These are phyloP conservation scores for Penicillium arizonense DNA, from an alignment of 495 filamentous ascomycete genomes.

Conservation along the genomic window DNA sequence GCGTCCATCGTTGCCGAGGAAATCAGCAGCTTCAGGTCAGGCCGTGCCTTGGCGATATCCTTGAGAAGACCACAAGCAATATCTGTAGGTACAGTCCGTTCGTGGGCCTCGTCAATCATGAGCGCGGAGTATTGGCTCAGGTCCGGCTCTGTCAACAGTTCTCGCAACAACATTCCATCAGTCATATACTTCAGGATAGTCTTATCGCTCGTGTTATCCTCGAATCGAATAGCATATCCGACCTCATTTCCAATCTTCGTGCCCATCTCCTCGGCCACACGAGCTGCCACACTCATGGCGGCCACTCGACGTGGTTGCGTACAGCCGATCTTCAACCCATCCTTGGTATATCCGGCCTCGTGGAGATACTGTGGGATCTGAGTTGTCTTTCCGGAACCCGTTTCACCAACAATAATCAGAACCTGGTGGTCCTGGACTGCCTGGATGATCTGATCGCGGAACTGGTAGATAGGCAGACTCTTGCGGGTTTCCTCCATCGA, in stretches of 20 bases:
- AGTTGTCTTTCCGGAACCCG: slow-evolving; percentile 85
- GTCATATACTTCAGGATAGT: slow-evolving; percentile 97
- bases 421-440: slow-evolving; percentile 77
- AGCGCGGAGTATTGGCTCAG: slow-evolving; percentile 81
- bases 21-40: slow-evolving; percentile 89
- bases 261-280: slow-evolving; percentile 94
- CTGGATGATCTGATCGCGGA: slow-evolving; percentile 72
- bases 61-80: slow-evolving; percentile 89
- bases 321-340: slow-evolving; percentile 55
- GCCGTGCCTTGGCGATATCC: slow-evolving; percentile 81
- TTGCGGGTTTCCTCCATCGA: slow-evolving; percentile 91
- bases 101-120: slow-evolving; percentile 98
- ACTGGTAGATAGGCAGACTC: slow-evolving; percentile 85
- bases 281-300: slow-evolving; percentile 91
- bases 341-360: slow-evolving; percentile 81
- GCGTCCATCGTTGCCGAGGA: slow-evolving; percentile 96
- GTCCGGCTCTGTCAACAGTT: slow-evolving; percentile 88
- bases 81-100: slow-evolving; percentile 87
- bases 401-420: slow-evolving; percentile 84
- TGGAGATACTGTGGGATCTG: slow-evolving; percentile 88
- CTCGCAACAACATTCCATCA: slow-evolving; percentile 92
- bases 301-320: slow-evolving; percentile 92
- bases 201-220: slow-evolving; percentile 90
- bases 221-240: slow-evolving; percentile 94
- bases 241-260: slow-evolving; percentile 89